Evolutionary conservation across 1,139 yeast species (phyloP).

Genomic region (Magnusiomyces ingens): DNA sequence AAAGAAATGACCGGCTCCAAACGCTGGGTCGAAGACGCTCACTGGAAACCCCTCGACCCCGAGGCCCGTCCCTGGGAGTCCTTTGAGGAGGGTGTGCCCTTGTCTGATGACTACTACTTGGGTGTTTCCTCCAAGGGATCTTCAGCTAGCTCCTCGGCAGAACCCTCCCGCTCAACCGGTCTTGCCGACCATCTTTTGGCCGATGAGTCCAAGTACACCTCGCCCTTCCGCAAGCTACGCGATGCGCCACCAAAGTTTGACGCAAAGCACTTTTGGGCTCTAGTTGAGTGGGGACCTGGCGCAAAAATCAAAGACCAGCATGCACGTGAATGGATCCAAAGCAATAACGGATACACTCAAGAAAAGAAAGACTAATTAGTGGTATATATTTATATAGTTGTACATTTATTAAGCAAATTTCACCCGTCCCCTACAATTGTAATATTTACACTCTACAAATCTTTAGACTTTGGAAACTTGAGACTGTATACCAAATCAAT

Average conservation of each 20-base stretch:
- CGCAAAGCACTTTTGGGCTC: constrained; percentile 55
- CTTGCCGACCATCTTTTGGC: not conserved
- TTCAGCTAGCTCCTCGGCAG: too few species aligned
- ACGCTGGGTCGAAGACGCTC: constrained; percentile 42
- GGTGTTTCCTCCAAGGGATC: constrained; percentile 11
- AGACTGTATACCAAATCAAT: constrained; percentile 32
- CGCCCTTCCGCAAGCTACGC: constrained; percentile 13
- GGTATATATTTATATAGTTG: too few species aligned
- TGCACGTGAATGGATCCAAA: constrained; percentile 46
- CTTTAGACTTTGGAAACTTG: constrained; percentile 14
- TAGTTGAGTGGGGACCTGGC: constrained; percentile 58
- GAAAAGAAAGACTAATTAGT: constrained; percentile 1
- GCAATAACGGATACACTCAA: constrained; percentile 20
- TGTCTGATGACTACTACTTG: constrained; percentile 1
- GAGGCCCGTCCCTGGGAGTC: constrained; percentile 59
- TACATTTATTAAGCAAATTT: too few species aligned
- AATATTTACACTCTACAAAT: too few species aligned
- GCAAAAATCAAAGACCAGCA: constrained; percentile 45
- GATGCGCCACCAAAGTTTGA: constrained; percentile 42
- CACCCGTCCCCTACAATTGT: too few species aligned
- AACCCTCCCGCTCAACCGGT: too few species aligned
- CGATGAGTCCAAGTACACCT: not conserved
- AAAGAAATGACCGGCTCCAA: constrained; percentile 58
- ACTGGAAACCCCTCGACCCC: constrained; percentile 52
- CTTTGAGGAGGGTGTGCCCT: constrained; percentile 10